Evolutionary conservation across 2,329 filamentous ascomycete species (phyloP).

Genomic region (Aspergillus versicolor): DNA sequence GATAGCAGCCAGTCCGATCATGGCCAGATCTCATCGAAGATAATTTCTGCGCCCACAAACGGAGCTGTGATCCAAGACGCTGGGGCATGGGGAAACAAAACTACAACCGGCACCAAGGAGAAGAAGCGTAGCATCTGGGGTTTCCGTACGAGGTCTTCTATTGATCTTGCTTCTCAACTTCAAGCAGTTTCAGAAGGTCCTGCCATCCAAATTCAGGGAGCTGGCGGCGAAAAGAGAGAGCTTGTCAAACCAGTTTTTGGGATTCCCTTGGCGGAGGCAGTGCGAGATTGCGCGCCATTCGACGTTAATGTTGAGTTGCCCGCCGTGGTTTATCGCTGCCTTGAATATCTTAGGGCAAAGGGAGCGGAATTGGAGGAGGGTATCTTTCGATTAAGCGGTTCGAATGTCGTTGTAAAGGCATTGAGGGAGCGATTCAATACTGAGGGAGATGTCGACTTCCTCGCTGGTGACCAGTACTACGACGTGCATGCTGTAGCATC

Average conservation of each 20-base stretch:
- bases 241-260: constrained; percentile 76
- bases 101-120: constrained; percentile 67
- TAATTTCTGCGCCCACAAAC: constrained; percentile 85
- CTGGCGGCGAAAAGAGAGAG: constrained; percentile 47
- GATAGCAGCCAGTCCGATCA: constrained; percentile 30
- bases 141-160: constrained; percentile 68
- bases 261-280: constrained; percentile 79
- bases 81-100: constrained; percentile 81
- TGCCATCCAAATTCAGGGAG: constrained; percentile 53
- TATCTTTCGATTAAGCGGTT: constrained; percentile 96
- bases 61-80: constrained; percentile 79
- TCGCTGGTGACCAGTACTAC: constrained; percentile 76
- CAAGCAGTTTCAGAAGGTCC: constrained; percentile 32
- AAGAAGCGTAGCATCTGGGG: constrained; percentile 72
- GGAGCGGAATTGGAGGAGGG: constrained; percentile 84
- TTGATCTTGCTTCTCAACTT: constrained; percentile 52
- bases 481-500: constrained; percentile 96
- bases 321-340: constrained; percentile 90
- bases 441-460: constrained; percentile 85
- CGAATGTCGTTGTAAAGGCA: constrained; percentile 87
- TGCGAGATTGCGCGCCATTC: constrained; percentile 70
- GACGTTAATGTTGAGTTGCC: constrained; percentile 76
- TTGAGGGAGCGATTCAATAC: constrained; percentile 90
- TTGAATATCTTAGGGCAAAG: constrained; percentile 85
- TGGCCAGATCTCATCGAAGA: constrained; percentile 37